Conservation (phyloP, 1,284 basidiomycete genomes). For the Waitea zeae region DNA sequence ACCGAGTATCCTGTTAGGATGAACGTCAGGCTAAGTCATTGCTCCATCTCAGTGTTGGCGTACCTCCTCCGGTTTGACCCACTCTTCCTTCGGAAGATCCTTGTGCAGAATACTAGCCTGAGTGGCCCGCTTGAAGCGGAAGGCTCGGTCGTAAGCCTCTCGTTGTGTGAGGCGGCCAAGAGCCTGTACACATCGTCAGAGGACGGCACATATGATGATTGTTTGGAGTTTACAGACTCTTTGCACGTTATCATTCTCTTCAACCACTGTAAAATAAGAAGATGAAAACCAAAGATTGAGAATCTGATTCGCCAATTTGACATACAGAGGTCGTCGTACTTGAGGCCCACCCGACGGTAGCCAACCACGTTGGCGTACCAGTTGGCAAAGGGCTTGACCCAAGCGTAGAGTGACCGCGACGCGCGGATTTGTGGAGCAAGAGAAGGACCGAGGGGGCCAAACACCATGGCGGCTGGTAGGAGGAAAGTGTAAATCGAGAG, state of each 20-base stretch:
- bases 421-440: constrained; percentile 65
- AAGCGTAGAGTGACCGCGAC: constrained; percentile 45
- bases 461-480: constrained; percentile 21
- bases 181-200: constrained; percentile 52
- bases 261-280: constrained; percentile 39
- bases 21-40: constrained; percentile 1
- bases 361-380: constrained; percentile 77
- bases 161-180: constrained; percentile 64
- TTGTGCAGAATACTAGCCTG: constrained; percentile 73
- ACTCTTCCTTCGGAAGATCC: constrained; percentile 74
- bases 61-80: constrained; percentile 70
- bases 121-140: constrained; percentile 75
- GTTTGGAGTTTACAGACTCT: constrained; percentile 19
- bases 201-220: too few relatives aligned
- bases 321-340: constrained; percentile 89
- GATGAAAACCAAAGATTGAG: constrained; percentile 6
- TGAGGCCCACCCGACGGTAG: constrained; percentile 81
- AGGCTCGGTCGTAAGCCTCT: constrained; percentile 84
- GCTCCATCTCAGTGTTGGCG: constrained; percentile 11
- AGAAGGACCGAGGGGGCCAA: constrained; percentile 62
- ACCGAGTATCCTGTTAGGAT: constrained; percentile 65
- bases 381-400: constrained; percentile 67
- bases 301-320: constrained; percentile 5
- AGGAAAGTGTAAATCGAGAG: constrained; percentile 8
- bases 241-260: constrained; percentile 77